These are phyloP conservation scores for Solanum corneliomulleri DNA, from an alignment of 257 asterid species.

Conservation along the genomic window DNA sequence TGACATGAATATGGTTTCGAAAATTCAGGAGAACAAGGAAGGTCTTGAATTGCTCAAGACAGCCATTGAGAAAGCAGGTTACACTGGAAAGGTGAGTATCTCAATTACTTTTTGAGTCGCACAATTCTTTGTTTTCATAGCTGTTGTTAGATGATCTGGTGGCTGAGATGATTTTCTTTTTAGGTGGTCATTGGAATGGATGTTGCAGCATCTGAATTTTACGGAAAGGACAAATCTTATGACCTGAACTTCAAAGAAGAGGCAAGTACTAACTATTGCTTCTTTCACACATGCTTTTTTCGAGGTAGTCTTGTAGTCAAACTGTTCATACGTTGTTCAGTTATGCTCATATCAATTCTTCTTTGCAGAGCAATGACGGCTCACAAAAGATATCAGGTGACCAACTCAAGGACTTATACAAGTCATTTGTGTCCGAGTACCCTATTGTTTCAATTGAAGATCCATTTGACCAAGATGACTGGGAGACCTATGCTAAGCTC, in stretches of 20 bases:
- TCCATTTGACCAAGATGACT: conserved; percentile 98
- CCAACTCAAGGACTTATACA: conserved; percentile 85
- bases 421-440: conserved; percentile 69
- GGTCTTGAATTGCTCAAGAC: conserved; percentile 96
- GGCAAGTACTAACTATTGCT: conserved; percentile 17
- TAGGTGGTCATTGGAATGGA: conserved; percentile 99
- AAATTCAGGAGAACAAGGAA: conserved; percentile 87
- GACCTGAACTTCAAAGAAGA: conserved; percentile 98
- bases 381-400: conserved; percentile 79
- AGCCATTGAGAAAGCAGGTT: conserved; percentile 94
- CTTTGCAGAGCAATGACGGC: conserved; percentile 68
- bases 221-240: conserved; percentile 59
- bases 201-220: conserved; percentile 98
- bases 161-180: background rate
- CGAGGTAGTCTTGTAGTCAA: background rate
- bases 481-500: conserved; percentile 73
- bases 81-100: conserved; percentile 58
- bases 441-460: conserved; percentile 95
- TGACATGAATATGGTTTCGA: background rate
- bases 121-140: background rate
- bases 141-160: background rate
- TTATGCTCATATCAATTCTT: background rate
- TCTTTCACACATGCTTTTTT: background rate
- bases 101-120: background rate
- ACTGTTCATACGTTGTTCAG: background rate